These are phyloP conservation scores for Corchorus capsularis DNA, from an alignment of 345 rosid species.

Conservation along the genomic window DNA sequence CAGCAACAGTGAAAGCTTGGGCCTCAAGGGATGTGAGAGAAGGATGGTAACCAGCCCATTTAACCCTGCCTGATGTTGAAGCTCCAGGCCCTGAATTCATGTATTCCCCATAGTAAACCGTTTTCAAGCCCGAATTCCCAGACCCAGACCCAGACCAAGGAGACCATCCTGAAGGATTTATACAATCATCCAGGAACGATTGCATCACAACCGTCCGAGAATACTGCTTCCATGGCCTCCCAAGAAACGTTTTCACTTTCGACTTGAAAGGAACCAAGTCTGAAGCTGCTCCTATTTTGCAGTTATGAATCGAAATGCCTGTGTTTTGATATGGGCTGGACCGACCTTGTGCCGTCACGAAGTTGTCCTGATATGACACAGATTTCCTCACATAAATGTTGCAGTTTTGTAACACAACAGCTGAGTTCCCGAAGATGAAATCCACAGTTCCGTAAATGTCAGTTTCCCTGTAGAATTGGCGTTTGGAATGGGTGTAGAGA, in stretches of 20 bases:
- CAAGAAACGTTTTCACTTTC: slow-evolving; percentile 23
- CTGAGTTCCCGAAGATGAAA: no score
- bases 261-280: background rate
- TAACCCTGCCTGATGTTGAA: slow-evolving; percentile 13
- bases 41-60: slow-evolving; percentile 29
- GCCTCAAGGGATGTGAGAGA: slow-evolving; percentile 7
- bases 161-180: slow-evolving; percentile 38
- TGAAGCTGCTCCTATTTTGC: slow-evolving; percentile 13
- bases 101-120: slow-evolving; percentile 40
- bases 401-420: background rate
- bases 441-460: slow-evolving; percentile 42
- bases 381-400: no score
- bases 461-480: slow-evolving; percentile 53
- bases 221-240: slow-evolving; percentile 47
- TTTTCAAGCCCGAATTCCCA: slow-evolving; percentile 29
- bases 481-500: no score
- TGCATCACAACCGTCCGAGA: slow-evolving; percentile 40
- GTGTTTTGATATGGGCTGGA: slow-evolving; percentile 34
- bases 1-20: slow-evolving; percentile 27
- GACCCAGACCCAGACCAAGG: slow-evolving; percentile 39
- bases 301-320: slow-evolving; percentile 34
- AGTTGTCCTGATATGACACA: background rate
- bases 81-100: slow-evolving; percentile 37
- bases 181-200: slow-evolving; percentile 29
- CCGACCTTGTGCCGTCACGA: slow-evolving; percentile 41